These are phyloP conservation scores for Atkinsonella hypoxylon DNA, from an alignment of 2,329 filamentous ascomycete species.

Conservation along the genomic window DNA sequence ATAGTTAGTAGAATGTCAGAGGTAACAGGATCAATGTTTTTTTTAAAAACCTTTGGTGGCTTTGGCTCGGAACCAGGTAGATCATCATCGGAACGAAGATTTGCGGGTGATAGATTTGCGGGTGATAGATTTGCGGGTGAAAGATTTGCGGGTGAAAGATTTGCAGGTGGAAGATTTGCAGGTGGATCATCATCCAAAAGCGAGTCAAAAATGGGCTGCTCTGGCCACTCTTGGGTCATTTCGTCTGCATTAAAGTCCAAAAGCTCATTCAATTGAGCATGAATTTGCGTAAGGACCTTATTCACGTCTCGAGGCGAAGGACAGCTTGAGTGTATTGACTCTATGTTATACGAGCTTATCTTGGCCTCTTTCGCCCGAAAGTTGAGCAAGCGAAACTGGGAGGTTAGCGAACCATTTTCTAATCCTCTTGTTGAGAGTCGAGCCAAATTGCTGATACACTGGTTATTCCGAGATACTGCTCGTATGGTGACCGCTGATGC, in stretches of 20 bases:
- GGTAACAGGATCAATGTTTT: neutral
- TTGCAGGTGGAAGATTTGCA: neutral
- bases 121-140: neutral
- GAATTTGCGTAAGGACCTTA: too few species aligned
- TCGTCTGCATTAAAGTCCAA: neutral
- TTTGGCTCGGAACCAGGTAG: neutral
- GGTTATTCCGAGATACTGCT: conserved; percentile 1
- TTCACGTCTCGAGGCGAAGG: conserved; percentile 1
- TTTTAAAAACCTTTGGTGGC: neutral
- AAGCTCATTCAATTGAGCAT: neutral
- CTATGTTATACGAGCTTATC: neutral
- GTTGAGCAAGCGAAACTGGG: neutral
- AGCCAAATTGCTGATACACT: conserved; percentile 6
- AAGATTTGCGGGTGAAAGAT: neutral
- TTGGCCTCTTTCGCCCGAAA: neutral
- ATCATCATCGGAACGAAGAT: too few species aligned
- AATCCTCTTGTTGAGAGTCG: conserved; percentile 2
- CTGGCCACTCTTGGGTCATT: neutral
- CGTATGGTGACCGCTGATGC: conserved; percentile 7
- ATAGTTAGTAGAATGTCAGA: neutral
- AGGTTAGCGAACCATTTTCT: neutral
- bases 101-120: neutral
- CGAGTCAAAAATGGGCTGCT: neutral
- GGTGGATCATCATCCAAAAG: conserved; percentile 1
- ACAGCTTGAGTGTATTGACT: neutral